A percentile compares a stretch with the other conserved stretches of the same genome.
Evolutionary conservation across 148 eudicot genomes (phyloP).

Genomic region (Vaccinium darrowii): DNA sequence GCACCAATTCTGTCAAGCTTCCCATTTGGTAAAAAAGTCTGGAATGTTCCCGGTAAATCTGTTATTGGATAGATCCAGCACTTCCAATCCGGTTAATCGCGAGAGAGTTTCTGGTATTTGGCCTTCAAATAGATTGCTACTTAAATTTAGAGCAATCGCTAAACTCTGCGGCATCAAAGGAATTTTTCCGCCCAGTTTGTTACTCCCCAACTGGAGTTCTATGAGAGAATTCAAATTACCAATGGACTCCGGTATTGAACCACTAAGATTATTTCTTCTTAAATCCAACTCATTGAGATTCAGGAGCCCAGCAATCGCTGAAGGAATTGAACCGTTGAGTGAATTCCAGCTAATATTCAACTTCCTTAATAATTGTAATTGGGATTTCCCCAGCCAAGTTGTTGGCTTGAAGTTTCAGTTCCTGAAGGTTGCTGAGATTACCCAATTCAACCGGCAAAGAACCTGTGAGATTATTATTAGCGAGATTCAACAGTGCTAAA

Average conservation of each 20-base stretch:
- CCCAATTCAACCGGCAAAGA: constrained; percentile 45
- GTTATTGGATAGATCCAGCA: constrained; percentile 77
- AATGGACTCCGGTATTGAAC: no score
- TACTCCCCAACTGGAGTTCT: no score
- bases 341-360: constrained; percentile 24
- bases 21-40: constrained; percentile 12
- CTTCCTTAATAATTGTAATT: constrained; percentile 14
- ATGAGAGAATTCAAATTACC: no score
- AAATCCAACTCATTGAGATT: constrained; percentile 46
- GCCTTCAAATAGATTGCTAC: not conserved
- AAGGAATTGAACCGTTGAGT: constrained; percentile 61
- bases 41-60: constrained; percentile 64
- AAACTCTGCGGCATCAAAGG: no score
- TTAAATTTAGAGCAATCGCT: no score
- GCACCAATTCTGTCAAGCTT: constrained; percentile 33
- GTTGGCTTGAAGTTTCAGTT: constrained; percentile 56
- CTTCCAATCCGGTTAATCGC: constrained; percentile 34
- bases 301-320: constrained; percentile 44
- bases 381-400: constrained; percentile 55
- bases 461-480: constrained; percentile 47
- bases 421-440: constrained; percentile 44
- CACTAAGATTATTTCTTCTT: no score
- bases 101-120: constrained; percentile 41
- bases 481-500: constrained; percentile 59
- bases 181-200: no score